A percentile compares a stretch with the other conserved stretches of the same genome.
These are phyloP conservation scores for Lentinula raphanica DNA, from an alignment of 768 basidiomycete genomes.

Conservation along the genomic window DNA sequence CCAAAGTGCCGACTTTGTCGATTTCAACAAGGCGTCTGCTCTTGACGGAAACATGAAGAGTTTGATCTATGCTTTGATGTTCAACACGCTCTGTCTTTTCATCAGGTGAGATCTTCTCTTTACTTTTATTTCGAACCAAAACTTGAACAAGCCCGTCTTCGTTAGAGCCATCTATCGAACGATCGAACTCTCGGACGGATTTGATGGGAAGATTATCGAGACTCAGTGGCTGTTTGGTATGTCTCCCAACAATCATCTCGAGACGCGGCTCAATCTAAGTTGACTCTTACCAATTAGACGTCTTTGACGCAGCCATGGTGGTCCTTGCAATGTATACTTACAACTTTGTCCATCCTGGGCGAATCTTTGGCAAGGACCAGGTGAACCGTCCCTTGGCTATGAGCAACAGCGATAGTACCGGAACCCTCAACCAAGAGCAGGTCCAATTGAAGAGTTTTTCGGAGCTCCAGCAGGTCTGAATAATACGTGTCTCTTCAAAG, in stretches of 20 bases:
- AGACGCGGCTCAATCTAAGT: not conserved
- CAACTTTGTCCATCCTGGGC: conserved; percentile 14
- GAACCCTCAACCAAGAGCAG: no score
- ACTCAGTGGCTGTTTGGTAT: conserved; percentile 4
- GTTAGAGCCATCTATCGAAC: not conserved
- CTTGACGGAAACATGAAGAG: not conserved
- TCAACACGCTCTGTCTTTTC: not conserved
- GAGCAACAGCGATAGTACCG: no score
- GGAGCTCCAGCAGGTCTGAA: no score
- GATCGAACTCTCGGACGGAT: not conserved
- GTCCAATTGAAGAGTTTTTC: no score
- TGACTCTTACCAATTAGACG: conserved; percentile 7
- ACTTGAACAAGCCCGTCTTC: no score
- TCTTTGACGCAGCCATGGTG: conserved; percentile 14
- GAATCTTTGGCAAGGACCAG: not conserved
- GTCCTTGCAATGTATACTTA: conserved; percentile 12
- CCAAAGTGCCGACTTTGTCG: not conserved
- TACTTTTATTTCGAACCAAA: no score
- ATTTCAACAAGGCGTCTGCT: not conserved
- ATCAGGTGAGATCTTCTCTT: not conserved
- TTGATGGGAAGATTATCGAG: not conserved
- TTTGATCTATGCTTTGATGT: not conserved
- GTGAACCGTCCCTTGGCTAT: no score
- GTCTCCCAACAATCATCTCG: not conserved
- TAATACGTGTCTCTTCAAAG: no score